phyloP scores from a whole-genome alignment of 83 land plant species.

The Thuja plicata region DNA sequence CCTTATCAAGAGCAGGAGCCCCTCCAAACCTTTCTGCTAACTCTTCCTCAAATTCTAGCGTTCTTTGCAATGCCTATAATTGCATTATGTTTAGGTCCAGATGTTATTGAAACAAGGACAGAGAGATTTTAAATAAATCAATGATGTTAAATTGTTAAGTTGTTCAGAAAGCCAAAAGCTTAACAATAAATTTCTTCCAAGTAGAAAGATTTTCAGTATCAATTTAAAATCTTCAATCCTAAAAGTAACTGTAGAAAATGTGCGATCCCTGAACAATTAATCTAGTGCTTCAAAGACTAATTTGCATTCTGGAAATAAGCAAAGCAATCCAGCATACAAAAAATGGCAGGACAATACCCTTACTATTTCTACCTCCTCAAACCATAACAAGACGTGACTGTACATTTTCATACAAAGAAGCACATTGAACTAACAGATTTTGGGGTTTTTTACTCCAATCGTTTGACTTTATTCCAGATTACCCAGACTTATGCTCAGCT shows the following conservation, averaged over 20 bases:
- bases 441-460: neutral
- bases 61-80: slow-evolving; percentile 87
- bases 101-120: neutral
- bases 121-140: neutral
- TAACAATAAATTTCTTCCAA: neutral
- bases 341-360: neutral
- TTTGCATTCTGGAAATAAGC: neutral
- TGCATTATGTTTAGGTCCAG: neutral
- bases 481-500: neutral
- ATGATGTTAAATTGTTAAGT: neutral
- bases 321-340: neutral
- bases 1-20: too few species aligned
- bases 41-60: slow-evolving; percentile 95
- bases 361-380: neutral
- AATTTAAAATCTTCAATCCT: neutral
- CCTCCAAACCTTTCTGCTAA: too few species aligned
- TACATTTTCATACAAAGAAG: neutral
- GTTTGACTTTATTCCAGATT: neutral
- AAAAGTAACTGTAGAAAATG: neutral
- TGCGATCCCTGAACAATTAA: neutral
- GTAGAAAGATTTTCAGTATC: neutral
- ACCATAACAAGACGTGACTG: neutral
- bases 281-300: neutral
- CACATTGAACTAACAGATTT: neutral
- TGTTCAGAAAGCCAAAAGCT: neutral